Conservation (phyloP, 2,329 filamentous ascomycete genomes). For the Diaporthe nobilis region DNA sequence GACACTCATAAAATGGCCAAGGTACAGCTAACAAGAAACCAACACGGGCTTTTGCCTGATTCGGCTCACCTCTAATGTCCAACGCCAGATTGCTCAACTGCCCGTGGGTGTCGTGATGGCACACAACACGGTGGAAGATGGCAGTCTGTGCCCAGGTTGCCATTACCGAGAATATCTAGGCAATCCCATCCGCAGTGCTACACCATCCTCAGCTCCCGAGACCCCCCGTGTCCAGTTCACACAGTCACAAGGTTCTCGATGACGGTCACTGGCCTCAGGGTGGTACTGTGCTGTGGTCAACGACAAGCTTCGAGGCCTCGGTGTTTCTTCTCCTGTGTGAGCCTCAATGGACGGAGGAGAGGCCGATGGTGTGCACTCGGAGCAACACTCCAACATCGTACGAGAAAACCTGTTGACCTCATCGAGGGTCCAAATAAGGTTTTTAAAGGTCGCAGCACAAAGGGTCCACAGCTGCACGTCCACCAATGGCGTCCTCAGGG, state of each 20-base stretch:
- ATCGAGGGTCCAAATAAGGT: slow-evolving; percentile 25
- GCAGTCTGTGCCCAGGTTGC: not conserved
- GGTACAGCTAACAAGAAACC: not conserved
- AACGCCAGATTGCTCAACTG: not conserved
- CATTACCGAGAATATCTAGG: not conserved
- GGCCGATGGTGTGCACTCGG: slow-evolving; percentile 11
- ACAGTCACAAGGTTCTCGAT: not conserved
- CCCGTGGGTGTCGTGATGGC: not conserved
- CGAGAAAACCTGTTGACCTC: slow-evolving; percentile 29
- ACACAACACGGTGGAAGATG: not conserved
- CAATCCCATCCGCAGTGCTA: not conserved
- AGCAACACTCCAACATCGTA: slow-evolving; percentile 19
- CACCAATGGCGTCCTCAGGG: slow-evolving; percentile 21
- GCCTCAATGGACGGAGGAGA: not conserved
- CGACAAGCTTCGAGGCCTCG: not conserved
- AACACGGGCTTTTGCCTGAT: slow-evolving; percentile 2
- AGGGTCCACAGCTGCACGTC: slow-evolving; percentile 22
- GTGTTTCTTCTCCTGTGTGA: not conserved
- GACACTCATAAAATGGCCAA: slow-evolving; percentile 2
- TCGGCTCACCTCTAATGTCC: not conserved
- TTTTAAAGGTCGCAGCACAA: slow-evolving; percentile 22
- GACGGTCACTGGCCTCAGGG: not conserved
- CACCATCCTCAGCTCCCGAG: not conserved
- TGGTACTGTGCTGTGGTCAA: not conserved
- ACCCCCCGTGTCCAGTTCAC: not conserved